Evolutionary conservation across 2,329 filamentous ascomycete genomes (phyloP), one percentile per base, ranked within the genome.

Genomic region (Pseudogymnoascus sp.): DNA sequence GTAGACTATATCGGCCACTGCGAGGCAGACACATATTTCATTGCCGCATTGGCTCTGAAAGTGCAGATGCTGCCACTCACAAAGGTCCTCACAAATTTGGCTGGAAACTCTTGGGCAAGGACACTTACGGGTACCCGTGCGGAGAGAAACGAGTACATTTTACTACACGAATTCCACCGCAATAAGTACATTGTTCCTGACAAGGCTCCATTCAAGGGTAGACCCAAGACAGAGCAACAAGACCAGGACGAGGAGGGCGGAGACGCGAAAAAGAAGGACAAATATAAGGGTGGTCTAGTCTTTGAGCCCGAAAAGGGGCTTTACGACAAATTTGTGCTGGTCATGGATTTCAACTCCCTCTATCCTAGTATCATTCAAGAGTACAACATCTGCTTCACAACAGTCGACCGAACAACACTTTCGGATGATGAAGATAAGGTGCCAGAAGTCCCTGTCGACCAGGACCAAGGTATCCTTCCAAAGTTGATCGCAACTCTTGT

Each of bases 321-420:
- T 4, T 99, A 99, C 73, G 95, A 99, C 82, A 96, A 96, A 77
- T 97, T 96, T 75, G 90, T 99, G 62, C 84, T 99, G 63, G 96
- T 99, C 76, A 99, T 99, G 96, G 95, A 99, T 81, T 99, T 99
- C 81, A 99, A 99, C 83, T 97, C 93, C 70, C 81, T 99, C 66
- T 99, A 99, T 72, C 95, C 95, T 34, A 97, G 97, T 97, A 97
- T 99, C 72, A 99, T 99, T 66, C 96, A 99, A 73, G 96, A 99
- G 82, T 99, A 88, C 79, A 99, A 99, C 77, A 99, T 99, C 70
- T 99, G 96, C 80, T 99, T 99, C 77, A 99, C 95, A 1, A 99
- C 96, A 0, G 92, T 99, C 5, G 90, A 97, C 66, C 84, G 95
- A 69, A 81, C 84, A 42, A 80, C 84, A 65, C 78, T 88, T 70